Base-by-base conservation (phyloP, 129 eudicot genomes). In the Helichrysum umbraculigerum region DNA sequence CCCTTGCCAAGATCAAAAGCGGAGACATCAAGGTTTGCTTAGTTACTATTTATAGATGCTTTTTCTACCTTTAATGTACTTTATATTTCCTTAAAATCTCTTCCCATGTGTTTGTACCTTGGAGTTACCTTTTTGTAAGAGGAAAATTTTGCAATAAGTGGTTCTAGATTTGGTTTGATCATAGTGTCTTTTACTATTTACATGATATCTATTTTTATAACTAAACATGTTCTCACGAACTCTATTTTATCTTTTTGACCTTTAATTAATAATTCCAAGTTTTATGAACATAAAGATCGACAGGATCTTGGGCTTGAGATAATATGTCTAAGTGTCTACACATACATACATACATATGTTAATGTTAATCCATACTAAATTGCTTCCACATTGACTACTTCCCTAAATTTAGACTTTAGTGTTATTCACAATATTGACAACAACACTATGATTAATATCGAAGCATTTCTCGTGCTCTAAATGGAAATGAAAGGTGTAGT, bases 1-100 rank as follows among this genome's bases (percentile, higher is more conserved):
- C 98, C 65, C 91, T 94, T 10, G 92, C 87, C 83, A 89, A 87
- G 92, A 94, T 94, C 86, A 94, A 91, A 85, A 85, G 87, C 68
- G 93, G 98, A 54, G 87, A 94, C 81, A 87, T 91, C 62, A 91
- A 88, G 98, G 98, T 94, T 84, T 71, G 68, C 75, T 70, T 74
- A 60, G 77, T 78, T 81, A 71, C 66, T 67, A 75, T 76, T 71
- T 56, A 29, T 65, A 34, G 32, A 42, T 65, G 66, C 76, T 80
- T 70, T 39, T 85, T 64, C 66, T 56, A 66, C 51, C 62, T 85
- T 83, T 57, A 62, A 15, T 15, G 65, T 74, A 75, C 79, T 79
- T 76, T 70, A 70, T 35, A 58, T 64, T 30, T 86, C 58, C 68
- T 76, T 79, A 76, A 8, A 69, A 70, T 66, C 71, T 20, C 70